These are phyloP conservation scores for Penicillium roqueforti DNA, from an alignment of 495 filamentous ascomycete genomes.

Conservation along the genomic window DNA sequence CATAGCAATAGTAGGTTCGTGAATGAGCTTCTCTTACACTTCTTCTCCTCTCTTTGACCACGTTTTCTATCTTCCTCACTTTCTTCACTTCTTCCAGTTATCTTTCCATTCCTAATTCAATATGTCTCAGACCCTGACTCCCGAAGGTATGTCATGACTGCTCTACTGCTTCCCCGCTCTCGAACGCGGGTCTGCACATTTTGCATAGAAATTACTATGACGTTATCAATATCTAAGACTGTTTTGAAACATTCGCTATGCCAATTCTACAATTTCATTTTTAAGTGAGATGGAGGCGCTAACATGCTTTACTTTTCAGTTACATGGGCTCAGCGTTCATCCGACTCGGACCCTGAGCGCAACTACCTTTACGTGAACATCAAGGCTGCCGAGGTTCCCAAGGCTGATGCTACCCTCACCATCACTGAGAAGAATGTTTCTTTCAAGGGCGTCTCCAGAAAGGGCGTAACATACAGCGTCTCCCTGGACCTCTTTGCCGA, in stretches of 20 bases:
- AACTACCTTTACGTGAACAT: slow-evolving; percentile 94
- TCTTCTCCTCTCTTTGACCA: slow-evolving; percentile 3
- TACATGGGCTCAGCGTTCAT: slow-evolving; percentile 96
- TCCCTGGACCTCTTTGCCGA: slow-evolving; percentile 87
- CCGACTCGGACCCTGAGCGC: slow-evolving; percentile 67
- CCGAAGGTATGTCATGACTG: slow-evolving; percentile 39
- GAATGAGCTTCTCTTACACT: slow-evolving; percentile 10
- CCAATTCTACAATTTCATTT: slow-evolving; percentile 3
- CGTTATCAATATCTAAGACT: slow-evolving; percentile 8
- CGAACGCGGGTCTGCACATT: slow-evolving; percentile 25
- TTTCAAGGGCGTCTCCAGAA: slow-evolving; percentile 79
- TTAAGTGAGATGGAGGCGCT: slow-evolving; percentile 10
- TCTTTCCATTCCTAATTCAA: slow-evolving; percentile 8
- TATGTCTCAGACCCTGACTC: slow-evolving; percentile 34
- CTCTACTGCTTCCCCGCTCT: slow-evolving; percentile 36
- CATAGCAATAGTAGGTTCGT: slow-evolving; percentile 2
- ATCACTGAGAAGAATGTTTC: slow-evolving; percentile 70
- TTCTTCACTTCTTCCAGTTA: neutral
- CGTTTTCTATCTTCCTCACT: slow-evolving; percentile 9
- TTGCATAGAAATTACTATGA: slow-evolving; percentile 17
- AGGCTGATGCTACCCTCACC: slow-evolving; percentile 67
- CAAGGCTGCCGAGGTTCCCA: slow-evolving; percentile 72
- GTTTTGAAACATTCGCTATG: neutral
- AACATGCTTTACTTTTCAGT: slow-evolving; percentile 50
- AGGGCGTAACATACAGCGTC: slow-evolving; percentile 76